Percentiles rank a stretch among this genome's conserved stretches.
phyloP scores from a whole-genome alignment of 192 early-diverging fungal genomes.

The Mortierella alpina region DNA sequence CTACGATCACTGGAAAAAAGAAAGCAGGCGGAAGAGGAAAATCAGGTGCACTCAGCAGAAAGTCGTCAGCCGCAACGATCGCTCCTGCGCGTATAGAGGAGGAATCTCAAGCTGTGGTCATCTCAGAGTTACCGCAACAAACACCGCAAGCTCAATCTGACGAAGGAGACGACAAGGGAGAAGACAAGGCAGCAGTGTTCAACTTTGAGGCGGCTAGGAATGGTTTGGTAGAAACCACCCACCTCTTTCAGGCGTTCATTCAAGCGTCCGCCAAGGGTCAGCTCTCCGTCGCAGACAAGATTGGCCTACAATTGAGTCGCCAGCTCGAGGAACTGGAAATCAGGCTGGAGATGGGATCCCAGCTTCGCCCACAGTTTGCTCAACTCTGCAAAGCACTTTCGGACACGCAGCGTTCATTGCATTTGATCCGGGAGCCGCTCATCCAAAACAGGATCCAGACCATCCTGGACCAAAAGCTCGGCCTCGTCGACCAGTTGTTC shows the following conservation, averaged over 20 bases:
- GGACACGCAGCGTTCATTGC: constrained; percentile 8
- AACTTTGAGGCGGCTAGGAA: constrained; percentile 12
- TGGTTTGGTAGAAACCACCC: constrained; percentile 8
- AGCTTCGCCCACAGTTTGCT: constrained; percentile 1
- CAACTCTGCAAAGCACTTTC: constrained; percentile 11
- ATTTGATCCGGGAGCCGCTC: neutral
- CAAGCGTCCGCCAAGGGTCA: constrained; percentile 22
- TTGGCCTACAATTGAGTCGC: constrained; percentile 17
- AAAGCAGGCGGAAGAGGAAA: too few species aligned
- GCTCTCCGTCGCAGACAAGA: constrained; percentile 26
- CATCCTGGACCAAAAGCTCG: constrained; percentile 7
- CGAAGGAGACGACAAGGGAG: too few species aligned
- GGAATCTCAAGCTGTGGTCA: too few species aligned
- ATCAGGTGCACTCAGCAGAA: too few species aligned
- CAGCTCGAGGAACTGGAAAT: constrained; percentile 19
- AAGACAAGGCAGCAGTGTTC: too few species aligned
- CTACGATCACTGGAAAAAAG: too few species aligned
- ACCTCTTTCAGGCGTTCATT: constrained; percentile 20
- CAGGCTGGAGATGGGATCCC: constrained; percentile 1
- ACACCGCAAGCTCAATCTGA: too few species aligned
- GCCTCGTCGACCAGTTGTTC: constrained; percentile 1
- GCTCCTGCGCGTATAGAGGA: too few species aligned
- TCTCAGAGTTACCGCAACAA: too few species aligned
- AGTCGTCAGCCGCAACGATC: too few species aligned
- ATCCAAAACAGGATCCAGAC: constrained; percentile 15